Conservation (phyloP, 1,284 basidiomycete genomes). For the Pascua guehoae region DNA sequence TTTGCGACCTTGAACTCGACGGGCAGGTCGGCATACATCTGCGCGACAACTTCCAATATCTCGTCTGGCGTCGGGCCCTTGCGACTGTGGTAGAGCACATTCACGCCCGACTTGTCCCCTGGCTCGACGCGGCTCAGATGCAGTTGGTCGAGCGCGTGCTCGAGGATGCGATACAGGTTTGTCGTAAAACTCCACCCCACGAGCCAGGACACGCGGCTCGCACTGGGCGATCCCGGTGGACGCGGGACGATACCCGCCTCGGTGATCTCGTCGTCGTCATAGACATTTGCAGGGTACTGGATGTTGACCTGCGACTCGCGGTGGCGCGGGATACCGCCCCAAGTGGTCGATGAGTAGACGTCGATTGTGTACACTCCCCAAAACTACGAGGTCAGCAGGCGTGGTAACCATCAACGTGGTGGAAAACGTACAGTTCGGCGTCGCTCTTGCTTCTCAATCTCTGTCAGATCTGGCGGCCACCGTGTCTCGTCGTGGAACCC, state of each 20-base stretch:
- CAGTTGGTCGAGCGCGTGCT: slow-evolving; percentile 38
- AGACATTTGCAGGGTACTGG: slow-evolving; percentile 42
- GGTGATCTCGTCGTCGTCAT: slow-evolving; percentile 36
- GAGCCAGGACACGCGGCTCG: slow-evolving; percentile 28
- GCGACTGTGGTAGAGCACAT: slow-evolving; percentile 22
- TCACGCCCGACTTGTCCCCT: slow-evolving; percentile 15
- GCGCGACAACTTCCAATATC: slow-evolving; percentile 30
- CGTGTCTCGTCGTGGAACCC: slow-evolving; percentile 40
- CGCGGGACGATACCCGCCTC: slow-evolving; percentile 18
- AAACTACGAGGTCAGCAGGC: slow-evolving; percentile 27
- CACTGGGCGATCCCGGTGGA: neutral
- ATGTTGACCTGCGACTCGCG: slow-evolving; percentile 43
- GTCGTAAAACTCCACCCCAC: slow-evolving; percentile 45
- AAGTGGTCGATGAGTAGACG: slow-evolving; percentile 42
- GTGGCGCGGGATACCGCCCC: slow-evolving; percentile 38
- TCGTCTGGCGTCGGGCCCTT: slow-evolving; percentile 25
- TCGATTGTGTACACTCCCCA: slow-evolving; percentile 45
- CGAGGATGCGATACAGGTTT: slow-evolving; percentile 45
- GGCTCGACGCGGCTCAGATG: slow-evolving; percentile 17
- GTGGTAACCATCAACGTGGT: too few relatives aligned
- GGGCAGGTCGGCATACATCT: slow-evolving; percentile 36
- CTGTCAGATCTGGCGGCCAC: slow-evolving; percentile 36
- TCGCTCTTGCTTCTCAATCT: slow-evolving; percentile 41
- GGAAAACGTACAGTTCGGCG: slow-evolving; percentile 39
- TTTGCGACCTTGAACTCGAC: slow-evolving; percentile 33